Conservation (phyloP, 2,329 filamentous ascomycete species). For the Claviceps africana region DNA sequence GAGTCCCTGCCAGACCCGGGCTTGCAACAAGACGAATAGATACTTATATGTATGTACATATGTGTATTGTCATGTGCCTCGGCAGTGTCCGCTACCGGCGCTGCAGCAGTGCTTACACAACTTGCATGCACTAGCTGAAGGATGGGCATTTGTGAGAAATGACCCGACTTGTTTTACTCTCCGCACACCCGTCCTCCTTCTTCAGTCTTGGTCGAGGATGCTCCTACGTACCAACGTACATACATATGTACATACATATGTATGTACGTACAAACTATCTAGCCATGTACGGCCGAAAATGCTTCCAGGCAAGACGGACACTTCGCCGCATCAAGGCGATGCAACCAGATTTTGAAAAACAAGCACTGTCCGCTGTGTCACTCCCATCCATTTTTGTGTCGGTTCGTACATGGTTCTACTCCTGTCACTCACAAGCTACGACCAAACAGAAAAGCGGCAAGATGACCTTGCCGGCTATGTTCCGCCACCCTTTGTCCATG, state of each 20-base stretch:
- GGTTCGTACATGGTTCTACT: neutral
- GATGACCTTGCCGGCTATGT: neutral
- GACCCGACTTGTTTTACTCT: too few relatives aligned
- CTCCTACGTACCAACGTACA: too few relatives aligned
- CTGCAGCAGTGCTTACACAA: too few relatives aligned
- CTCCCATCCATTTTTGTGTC: too few relatives aligned
- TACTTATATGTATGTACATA: neutral
- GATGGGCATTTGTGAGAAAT: too few relatives aligned
- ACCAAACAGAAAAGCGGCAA: neutral
- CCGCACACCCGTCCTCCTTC: neutral
- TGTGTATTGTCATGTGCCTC: neutral
- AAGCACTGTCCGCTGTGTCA: too few relatives aligned
- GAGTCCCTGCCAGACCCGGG: neutral
- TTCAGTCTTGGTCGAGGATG: neutral
- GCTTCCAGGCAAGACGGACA: neutral
- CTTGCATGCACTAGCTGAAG: too few relatives aligned
- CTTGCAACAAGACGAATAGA: neutral
- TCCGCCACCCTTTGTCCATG: neutral
- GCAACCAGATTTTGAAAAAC: neutral
- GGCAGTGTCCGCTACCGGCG: neutral
- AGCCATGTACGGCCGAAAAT: neutral
- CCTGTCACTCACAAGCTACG: neutral
- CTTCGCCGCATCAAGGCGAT: neutral
- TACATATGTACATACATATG: neutral
- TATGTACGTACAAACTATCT: neutral